Conservation (phyloP, 345 rosid species). For the Syzygium aromaticum region DNA sequence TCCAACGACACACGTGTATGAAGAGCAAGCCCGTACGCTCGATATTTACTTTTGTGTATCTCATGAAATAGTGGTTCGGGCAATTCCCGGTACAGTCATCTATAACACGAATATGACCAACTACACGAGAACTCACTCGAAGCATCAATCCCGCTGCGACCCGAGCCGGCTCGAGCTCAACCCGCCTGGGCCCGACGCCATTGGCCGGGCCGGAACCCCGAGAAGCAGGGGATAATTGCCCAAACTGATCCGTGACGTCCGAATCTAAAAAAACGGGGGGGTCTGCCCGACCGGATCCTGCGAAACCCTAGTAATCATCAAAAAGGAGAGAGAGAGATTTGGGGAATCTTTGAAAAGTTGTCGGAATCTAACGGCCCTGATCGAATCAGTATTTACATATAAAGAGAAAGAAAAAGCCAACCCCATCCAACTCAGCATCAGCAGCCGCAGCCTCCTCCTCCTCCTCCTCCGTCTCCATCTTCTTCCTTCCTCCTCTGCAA, state of each 20-base stretch:
- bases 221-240: background rate
- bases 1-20: too few species aligned
- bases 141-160: background rate
- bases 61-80: rapidly evolving
- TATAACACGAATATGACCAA: background rate
- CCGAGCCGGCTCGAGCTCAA: rapidly evolving
- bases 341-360: constrained; percentile 4
- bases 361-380: constrained; percentile 7
- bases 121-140: background rate
- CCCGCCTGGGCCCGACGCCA: background rate
- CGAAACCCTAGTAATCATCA: constrained; percentile 1
- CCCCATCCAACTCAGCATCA: background rate
- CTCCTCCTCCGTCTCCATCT: background rate
- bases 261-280: background rate
- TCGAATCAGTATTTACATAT: background rate
- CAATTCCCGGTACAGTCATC: background rate
- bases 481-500: background rate
- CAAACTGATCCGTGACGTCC: too few species aligned
- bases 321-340: background rate
- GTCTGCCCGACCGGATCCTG: background rate
- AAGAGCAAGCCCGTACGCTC: too few species aligned
- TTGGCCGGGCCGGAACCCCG: background rate
- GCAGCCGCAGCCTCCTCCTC: background rate
- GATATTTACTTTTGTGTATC: background rate
- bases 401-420: background rate